A percentile compares a stretch with the other conserved stretches of the same genome.
Evolutionary conservation across 352 stramenopile genomes (phyloP).

Genomic region (Pythium myriotylum): DNA sequence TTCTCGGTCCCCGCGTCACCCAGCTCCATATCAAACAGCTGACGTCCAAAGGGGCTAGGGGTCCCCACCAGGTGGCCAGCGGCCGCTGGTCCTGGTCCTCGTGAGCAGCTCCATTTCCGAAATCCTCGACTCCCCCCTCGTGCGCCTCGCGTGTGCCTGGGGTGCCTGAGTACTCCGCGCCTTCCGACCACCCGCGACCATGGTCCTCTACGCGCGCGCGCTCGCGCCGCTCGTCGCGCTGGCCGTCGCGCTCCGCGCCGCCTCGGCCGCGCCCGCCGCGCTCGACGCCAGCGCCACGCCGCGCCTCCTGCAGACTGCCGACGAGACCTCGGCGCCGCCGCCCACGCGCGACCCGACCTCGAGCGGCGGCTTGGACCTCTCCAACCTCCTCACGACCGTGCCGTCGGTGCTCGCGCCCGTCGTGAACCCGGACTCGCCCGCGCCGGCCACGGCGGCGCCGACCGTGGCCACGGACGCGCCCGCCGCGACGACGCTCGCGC

Average conservation of each 20-base stretch:
- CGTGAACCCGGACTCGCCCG: background rate
- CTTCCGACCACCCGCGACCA: background rate
- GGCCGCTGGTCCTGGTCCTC: background rate
- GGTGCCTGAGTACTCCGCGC: conserved; percentile 17
- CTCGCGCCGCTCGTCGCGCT: conserved; percentile 12
- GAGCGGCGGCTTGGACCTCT: background rate
- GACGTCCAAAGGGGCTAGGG: background rate
- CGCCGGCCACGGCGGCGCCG: background rate
- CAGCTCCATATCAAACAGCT: background rate
- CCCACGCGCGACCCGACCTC: background rate
- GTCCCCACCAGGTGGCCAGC: background rate
- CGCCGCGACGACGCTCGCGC: background rate
- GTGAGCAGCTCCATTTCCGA: conserved; percentile 18
- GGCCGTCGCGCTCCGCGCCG: conserved; percentile 12
- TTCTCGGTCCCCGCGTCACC: background rate
- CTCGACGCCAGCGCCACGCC: background rate
- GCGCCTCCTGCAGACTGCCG: conserved; percentile 8
- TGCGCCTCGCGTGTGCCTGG: background rate
- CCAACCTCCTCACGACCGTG: background rate
- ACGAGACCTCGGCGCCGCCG: conserved; percentile 3
- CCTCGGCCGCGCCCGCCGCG: background rate
- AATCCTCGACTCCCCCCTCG: conserved; percentile 23
- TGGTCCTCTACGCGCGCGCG: conserved; percentile 15
- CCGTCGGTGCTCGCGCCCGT: background rate
- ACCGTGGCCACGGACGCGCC: background rate